A percentile compares a stretch with the other conserved stretches of the same genome.
Conservation (phyloP, 257 asterid species). For the Coffea eugenioides region DNA sequence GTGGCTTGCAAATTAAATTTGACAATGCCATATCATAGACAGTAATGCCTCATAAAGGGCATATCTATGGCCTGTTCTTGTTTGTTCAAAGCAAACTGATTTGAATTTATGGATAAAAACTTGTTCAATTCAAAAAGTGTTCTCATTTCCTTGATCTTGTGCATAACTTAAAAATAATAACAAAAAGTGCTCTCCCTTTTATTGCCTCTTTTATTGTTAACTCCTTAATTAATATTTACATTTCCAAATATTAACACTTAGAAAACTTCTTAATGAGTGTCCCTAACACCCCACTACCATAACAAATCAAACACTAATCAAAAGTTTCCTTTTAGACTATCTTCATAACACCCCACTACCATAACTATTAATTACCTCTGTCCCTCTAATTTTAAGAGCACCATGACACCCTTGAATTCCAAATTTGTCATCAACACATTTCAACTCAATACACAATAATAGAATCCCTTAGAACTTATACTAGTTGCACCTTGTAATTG, state of each 20-base stretch:
- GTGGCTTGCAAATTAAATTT: background rate
- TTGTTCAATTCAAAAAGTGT: background rate
- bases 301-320: too few relatives aligned
- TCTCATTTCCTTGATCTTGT: background rate
- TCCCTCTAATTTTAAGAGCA: background rate
- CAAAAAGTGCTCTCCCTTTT: background rate
- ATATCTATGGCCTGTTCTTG: background rate
- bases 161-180: background rate
- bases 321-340: background rate
- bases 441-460: background rate
- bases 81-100: background rate
- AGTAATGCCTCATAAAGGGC: background rate
- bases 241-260: too few relatives aligned
- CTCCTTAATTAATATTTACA: too few relatives aligned
- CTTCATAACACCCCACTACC: background rate
- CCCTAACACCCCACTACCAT: too few relatives aligned
- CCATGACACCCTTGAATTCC: background rate
- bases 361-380: background rate
- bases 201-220: too few relatives aligned
- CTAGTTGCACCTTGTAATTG: too few relatives aligned
- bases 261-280: too few relatives aligned
- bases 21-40: background rate
- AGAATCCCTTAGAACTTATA: too few relatives aligned
- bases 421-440: too few relatives aligned
- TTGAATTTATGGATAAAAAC: background rate